These are phyloP conservation scores for Pseudogymnoascus sp. DNA, from an alignment of 2,329 filamentous ascomycete species.

Conservation along the genomic window DNA sequence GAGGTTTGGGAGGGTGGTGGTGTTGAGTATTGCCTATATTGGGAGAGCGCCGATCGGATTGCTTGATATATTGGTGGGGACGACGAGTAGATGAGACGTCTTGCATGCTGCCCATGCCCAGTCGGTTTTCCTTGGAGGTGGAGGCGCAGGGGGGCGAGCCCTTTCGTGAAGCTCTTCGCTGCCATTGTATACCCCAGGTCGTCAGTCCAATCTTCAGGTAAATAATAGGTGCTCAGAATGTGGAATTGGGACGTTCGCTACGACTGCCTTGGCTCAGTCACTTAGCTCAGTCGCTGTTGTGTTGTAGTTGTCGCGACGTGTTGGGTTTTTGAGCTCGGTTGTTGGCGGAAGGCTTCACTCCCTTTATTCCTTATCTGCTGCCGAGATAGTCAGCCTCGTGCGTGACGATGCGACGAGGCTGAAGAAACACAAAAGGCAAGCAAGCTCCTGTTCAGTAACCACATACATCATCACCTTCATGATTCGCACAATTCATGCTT, in stretches of 20 bases:
- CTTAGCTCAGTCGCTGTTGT: background rate
- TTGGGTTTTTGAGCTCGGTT: background rate
- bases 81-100: background rate
- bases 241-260: background rate
- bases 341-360: background rate
- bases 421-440: background rate
- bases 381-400: background rate
- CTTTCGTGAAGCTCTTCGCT: background rate
- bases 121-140: background rate
- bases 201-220: background rate
- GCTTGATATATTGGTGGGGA: background rate
- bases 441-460: background rate
- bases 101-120: background rate
- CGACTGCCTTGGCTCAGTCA: background rate
- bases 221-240: background rate
- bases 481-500: background rate
- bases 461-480: background rate
- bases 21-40: conserved; percentile 2
- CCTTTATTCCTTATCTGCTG: background rate
- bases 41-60: background rate
- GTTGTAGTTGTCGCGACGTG: background rate
- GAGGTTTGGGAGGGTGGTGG: background rate
- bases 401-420: background rate
- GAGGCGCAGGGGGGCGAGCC: background rate
- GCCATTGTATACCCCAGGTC: background rate